Evolutionary conservation across 345 rosid genomes (phyloP).

Genomic region (Salix purpurea): DNA sequence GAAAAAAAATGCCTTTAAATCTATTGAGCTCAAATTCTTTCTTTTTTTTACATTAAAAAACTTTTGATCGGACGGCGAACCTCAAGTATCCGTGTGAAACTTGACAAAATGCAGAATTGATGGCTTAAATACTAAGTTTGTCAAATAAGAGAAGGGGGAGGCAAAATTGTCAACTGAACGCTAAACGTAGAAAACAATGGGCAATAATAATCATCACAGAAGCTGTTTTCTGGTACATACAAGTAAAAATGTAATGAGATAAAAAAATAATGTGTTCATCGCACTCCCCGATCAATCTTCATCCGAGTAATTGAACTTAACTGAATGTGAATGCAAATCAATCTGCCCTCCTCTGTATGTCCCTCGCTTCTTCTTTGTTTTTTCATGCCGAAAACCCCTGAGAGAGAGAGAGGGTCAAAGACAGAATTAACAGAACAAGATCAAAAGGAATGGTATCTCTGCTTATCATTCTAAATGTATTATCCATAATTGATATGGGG

Average conservation of each 20-base stretch:
- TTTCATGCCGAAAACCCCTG: constrained; percentile 93
- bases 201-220: neutral
- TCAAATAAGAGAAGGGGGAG: neutral
- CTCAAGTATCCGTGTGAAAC: neutral
- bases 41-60: too few species aligned
- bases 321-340: constrained; percentile 69
- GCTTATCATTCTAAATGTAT: neutral
- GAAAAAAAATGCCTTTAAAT: too few species aligned
- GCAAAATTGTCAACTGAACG: neutral
- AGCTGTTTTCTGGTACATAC: neutral
- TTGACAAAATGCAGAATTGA: neutral
- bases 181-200: neutral
- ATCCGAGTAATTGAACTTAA: constrained; percentile 83
- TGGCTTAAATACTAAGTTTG: neutral
- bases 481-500: neutral
- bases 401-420: neutral
- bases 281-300: constrained; percentile 32
- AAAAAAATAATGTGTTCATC: neutral
- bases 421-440: neutral
- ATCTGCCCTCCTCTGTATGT: constrained; percentile 90
- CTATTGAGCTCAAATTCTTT: too few species aligned
- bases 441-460: neutral
- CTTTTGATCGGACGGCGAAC: neutral
- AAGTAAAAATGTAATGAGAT: neutral
- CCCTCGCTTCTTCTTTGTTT: constrained; percentile 98